These are phyloP conservation scores for Picochlorum sp. DNA, from an alignment of 139 green algal genomes.

Conservation along the genomic window DNA sequence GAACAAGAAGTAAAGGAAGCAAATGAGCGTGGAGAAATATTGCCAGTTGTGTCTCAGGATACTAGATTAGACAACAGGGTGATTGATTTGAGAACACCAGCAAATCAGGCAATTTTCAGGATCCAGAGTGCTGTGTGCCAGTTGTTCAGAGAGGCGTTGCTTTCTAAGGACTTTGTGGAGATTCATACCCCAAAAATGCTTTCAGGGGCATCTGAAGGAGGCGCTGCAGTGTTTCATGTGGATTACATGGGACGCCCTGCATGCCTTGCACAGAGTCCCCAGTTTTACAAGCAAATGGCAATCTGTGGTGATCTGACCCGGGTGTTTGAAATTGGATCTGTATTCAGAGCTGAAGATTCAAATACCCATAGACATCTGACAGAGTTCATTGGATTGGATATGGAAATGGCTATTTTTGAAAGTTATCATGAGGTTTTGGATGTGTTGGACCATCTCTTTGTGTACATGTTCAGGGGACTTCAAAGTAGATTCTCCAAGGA, in stretches of 20 bases:
- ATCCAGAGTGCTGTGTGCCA: conserved; percentile 75
- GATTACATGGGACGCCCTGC: conserved; percentile 89
- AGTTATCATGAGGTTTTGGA: conserved; percentile 95
- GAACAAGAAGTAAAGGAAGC: conserved; percentile 34
- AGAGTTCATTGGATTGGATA: conserved; percentile 97
- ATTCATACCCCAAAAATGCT: conserved; percentile 97
- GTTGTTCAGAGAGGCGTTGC: conserved; percentile 79
- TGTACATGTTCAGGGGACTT: conserved; percentile 78
- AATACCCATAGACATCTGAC: conserved; percentile 97
- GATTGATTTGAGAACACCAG: conserved; percentile 92
- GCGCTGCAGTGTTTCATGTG: conserved; percentile 84
- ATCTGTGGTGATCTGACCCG: conserved; percentile 83
- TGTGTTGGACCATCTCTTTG: conserved; percentile 87
- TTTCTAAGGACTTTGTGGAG: conserved; percentile 75
- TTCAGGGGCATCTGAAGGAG: conserved; percentile 78
- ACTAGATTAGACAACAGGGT: conserved; percentile 81
- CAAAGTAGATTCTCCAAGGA: conserved; percentile 37
- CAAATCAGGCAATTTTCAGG: conserved; percentile 96
- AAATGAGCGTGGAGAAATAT: conserved; percentile 46
- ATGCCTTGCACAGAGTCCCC: conserved; percentile 90
- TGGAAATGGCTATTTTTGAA: conserved; percentile 97
- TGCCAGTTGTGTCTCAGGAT: conserved; percentile 78
- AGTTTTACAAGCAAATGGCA: conserved; percentile 99
- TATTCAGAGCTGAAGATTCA: conserved; percentile 93
- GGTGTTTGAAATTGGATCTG: conserved; percentile 95